These are phyloP conservation scores for Cytospora piceicola DNA, from an alignment of 2,329 filamentous ascomycete genomes.

Conservation along the genomic window DNA sequence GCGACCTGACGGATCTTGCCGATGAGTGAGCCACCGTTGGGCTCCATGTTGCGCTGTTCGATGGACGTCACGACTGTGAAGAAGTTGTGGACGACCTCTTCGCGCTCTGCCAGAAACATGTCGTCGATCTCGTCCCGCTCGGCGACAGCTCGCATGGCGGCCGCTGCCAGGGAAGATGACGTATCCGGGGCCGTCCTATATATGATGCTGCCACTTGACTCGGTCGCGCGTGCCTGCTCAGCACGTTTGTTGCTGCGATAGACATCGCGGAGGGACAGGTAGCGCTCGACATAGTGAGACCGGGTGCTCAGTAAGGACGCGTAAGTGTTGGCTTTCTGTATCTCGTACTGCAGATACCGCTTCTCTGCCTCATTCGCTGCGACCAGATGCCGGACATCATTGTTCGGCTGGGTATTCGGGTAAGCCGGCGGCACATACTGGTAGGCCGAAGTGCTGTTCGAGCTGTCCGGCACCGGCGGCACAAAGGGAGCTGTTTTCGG, in stretches of 20 bases:
- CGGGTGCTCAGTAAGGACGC: slow-evolving; percentile 79
- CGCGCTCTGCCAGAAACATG: slow-evolving; percentile 74
- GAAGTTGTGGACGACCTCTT: slow-evolving; percentile 80
- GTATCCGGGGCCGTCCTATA: slow-evolving; percentile 42
- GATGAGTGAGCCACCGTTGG: slow-evolving; percentile 67
- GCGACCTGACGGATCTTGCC: slow-evolving; percentile 86
- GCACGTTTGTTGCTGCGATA: slow-evolving; percentile 54
- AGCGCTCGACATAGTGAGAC: slow-evolving; percentile 85
- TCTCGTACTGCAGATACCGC: slow-evolving; percentile 75
- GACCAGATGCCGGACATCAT: slow-evolving; percentile 56
- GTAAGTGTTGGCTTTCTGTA: slow-evolving; percentile 91
- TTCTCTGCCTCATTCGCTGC: slow-evolving; percentile 54
- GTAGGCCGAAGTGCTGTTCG: slow-evolving; percentile 51
- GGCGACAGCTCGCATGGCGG: slow-evolving; percentile 46
- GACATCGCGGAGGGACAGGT: slow-evolving; percentile 75
- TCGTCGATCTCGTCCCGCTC: slow-evolving; percentile 65
- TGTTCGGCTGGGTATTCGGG: slow-evolving; percentile 49
- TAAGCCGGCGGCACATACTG: slow-evolving; percentile 58
- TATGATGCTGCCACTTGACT: slow-evolving; percentile 36
- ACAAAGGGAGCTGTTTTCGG: slow-evolving; percentile 42
- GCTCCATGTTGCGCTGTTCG: slow-evolving; percentile 83
- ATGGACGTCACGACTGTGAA: slow-evolving; percentile 76
- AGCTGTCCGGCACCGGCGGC: slow-evolving; percentile 35
- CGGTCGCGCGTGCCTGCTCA: slow-evolving; percentile 38
- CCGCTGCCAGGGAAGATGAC: slow-evolving; percentile 40